Base-by-base conservation (phyloP, 1,284 basidiomycete genomes). In the Porodaedalea pini region DNA sequence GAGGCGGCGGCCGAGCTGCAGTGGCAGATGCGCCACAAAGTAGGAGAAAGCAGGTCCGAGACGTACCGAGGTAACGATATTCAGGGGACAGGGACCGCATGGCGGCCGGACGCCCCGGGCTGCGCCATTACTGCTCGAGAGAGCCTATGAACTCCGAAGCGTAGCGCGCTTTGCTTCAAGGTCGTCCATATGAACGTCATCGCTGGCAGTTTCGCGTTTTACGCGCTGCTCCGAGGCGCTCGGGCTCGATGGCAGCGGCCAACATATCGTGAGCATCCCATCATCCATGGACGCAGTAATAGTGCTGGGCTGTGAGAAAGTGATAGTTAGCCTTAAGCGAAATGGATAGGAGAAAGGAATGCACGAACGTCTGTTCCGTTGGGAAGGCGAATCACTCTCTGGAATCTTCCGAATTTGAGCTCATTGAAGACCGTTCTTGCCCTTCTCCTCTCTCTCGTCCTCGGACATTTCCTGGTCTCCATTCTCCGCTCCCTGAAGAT, bases 261-360 rank as follows among this genome's bases (percentile, higher is more conserved):
- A 59, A 17, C 40, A 51, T 8, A 59, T 47, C 2, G 54, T 45
- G 21, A 59, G 54, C 58, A 59, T 59, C 1, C 58, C 58, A 37
- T 59, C 54, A 34, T 59, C 58, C 53, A 59, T 55, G 25, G 54
- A 55, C 4, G 52, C 54, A 19, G 45, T 51, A 17, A 59, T 59
- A 1, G 27, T 32, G 17, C 47, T 37, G 17, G 52, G 53, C 58
- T 59, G 39, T 17, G 13, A 23, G 31, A 34, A 32, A 29, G 10
- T 25, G 21, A 34, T 49, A 37, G 51, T 17, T 15, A 41, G 36
- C 21, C 10, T 45, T 53, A 36, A 51, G 4, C 2, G 10, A 44
- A 39, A 0, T 17, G 11, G 23, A 52, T 17, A 7, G 27, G 2
- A 32, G n/a, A 21, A 54, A 3, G 31, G 37, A 23, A 51, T 7